Base-by-base conservation (phyloP, 495 filamentous ascomycete genomes). In the Tuber calosporum region DNA sequence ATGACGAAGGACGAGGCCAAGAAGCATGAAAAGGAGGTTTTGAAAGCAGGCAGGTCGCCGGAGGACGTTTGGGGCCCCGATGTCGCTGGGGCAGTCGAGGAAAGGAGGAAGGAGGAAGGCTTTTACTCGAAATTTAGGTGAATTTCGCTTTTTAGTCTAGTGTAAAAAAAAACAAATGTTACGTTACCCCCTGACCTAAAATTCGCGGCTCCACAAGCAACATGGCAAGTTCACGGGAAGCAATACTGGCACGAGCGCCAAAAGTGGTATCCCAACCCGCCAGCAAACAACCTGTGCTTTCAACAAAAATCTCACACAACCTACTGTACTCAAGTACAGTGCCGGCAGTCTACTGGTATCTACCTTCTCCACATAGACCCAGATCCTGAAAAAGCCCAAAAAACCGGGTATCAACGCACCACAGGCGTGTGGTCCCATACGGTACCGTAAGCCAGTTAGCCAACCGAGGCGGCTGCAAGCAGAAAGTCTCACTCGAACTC, bases 1-100 rank as follows among this genome's bases (percentile, higher is more conserved):
- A 93, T 99, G 93, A 98, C 96, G 11, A 97, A 95, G 82, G 94
- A 98, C 74, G 95, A 98, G 82, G 90, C 89, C n/a, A 84, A 86
- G 17, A 85, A 85, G 70, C 95, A 99, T 80, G 91, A 94, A 80
- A 89, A 88, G 75, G 87, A 92, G 79, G 87, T 97, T 22, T 82
- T 98, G n/a, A 88, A 86, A 75, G 92, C 86, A 1, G 85, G 84
- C 7, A 91, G 90, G 85, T 84, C 69, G 20, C 86, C 86, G 15
- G 89, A 92, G 80, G 89, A 94, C 11, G 67, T 97, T 48, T 97
- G 97, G 80, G 87, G 89, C 72, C 80, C 78, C 37, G 85, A 86
- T 30, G 87, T 90, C 1, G 79, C 94, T 17, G 85, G 88, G 75
- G 83, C 84, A 43, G 91, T 96, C 37, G 86, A 89, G 77, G 79